These are phyloP conservation scores for Lactarius sanguifluus DNA, from an alignment of 768 basidiomycete genomes.

Conservation along the genomic window DNA sequence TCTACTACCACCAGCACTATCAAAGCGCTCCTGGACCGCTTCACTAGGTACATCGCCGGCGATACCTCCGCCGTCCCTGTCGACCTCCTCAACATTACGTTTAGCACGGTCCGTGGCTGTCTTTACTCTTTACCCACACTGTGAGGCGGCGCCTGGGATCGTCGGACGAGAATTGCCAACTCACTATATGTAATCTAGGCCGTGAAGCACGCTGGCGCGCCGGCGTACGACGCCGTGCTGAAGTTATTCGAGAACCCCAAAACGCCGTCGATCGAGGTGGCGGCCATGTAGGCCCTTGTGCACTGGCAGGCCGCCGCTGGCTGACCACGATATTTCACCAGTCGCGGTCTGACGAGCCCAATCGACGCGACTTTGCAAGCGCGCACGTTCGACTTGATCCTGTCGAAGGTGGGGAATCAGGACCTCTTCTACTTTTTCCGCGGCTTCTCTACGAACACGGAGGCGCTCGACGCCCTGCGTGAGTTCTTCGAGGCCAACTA, in stretches of 20 bases:
- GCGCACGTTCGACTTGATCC: slow-evolving; percentile 62
- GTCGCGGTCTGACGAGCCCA: slow-evolving; percentile 63
- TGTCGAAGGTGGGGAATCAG: slow-evolving; percentile 53
- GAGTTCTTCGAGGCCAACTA: slow-evolving; percentile 72
- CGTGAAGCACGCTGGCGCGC: slow-evolving; percentile 67
- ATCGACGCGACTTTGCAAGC: slow-evolving; percentile 55
- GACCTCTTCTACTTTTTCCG: slow-evolving; percentile 65
- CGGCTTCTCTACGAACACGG: slow-evolving; percentile 57
- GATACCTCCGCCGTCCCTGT: slow-evolving; percentile 78
- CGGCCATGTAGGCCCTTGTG: slow-evolving; percentile 56
- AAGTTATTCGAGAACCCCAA: slow-evolving; percentile 68
- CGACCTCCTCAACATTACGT: slow-evolving; percentile 66
- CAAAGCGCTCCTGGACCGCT: slow-evolving; percentile 67
- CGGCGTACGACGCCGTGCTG: slow-evolving; percentile 73
- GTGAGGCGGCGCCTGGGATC: not conserved
- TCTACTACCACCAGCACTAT: slow-evolving; percentile 54
- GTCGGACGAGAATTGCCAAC: not conserved
- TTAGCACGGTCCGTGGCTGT: slow-evolving; percentile 45
- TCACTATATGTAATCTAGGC: slow-evolving; percentile 43
- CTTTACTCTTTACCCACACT: no score
- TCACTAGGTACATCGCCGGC: slow-evolving; percentile 64
- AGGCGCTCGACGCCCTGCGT: slow-evolving; percentile 52
- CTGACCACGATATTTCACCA: slow-evolving; percentile 33
- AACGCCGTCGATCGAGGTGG: slow-evolving; percentile 69
- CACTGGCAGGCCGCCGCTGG: not conserved